phyloP scores from a whole-genome alignment of 495 filamentous ascomycete genomes.

The Cladorrhinum samala region DNA sequence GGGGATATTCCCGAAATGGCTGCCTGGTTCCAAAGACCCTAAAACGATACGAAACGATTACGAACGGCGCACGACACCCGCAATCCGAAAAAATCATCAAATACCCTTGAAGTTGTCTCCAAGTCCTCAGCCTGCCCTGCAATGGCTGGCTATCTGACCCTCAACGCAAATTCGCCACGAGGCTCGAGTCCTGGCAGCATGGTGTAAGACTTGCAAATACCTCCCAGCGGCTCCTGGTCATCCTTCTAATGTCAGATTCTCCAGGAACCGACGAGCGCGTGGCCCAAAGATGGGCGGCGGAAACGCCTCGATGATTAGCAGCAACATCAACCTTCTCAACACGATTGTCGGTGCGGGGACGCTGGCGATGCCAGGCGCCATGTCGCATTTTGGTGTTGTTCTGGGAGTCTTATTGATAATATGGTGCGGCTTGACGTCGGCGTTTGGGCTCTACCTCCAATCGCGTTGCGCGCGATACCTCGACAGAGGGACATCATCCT shows the following conservation, averaged over 20 bases:
- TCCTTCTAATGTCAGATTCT: not conserved
- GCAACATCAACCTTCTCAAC: conserved; percentile 91
- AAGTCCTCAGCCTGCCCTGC: conserved; percentile 12
- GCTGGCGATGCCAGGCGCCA: conserved; percentile 87
- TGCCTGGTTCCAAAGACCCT: conserved; percentile 7
- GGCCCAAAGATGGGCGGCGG: conserved; percentile 49
- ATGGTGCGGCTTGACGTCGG: conserved; percentile 83
- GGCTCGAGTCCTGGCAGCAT: conserved; percentile 30
- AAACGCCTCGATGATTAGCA: conserved; percentile 82
- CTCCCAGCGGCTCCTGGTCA: not conserved
- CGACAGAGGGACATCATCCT: conserved; percentile 71
- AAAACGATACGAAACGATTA: not conserved
- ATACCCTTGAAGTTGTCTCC: too few relatives aligned
- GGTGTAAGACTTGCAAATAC: conserved; percentile 29
- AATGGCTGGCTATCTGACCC: conserved; percentile 42
- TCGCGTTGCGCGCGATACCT: conserved; percentile 86
- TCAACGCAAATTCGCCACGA: conserved; percentile 28
- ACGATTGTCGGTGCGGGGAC: conserved; percentile 94
- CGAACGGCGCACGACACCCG: not conserved
- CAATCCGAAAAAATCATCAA: not conserved
- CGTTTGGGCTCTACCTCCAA: conserved; percentile 92
- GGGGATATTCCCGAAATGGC: not conserved
- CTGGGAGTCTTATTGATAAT: conserved; percentile 78
- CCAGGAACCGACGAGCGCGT: conserved; percentile 29
- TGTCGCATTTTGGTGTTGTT: conserved; percentile 84